Conservation (phyloP, 2,329 filamentous ascomycete genomes). For the Claviceps maximensis region DNA sequence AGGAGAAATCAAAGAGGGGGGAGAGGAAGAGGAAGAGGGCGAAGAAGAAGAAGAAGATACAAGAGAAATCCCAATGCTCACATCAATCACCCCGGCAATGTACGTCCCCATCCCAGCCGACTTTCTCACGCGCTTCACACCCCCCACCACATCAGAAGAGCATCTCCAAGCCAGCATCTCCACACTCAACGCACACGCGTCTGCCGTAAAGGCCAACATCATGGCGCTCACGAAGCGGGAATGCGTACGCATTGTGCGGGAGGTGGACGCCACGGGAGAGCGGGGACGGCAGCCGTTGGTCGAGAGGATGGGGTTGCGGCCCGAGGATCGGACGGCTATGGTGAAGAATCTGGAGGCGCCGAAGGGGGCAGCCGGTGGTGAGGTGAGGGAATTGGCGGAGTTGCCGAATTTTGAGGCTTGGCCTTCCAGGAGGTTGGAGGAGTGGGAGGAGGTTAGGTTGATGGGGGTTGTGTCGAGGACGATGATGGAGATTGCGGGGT, state of each 20-base stretch:
- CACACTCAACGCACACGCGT: slow-evolving; percentile 13
- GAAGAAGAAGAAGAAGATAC: not conserved
- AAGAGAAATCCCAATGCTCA: slow-evolving; percentile 9
- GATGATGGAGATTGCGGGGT: slow-evolving; percentile 11
- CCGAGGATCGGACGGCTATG: slow-evolving; percentile 12
- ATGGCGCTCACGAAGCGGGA: slow-evolving; percentile 17
- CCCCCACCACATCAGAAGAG: slow-evolving; percentile 8
- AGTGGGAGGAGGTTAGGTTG: slow-evolving; percentile 11
- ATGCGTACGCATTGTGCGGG: slow-evolving; percentile 17
- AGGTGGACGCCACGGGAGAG: not conserved
- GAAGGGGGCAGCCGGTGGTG: not conserved
- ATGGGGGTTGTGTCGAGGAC: slow-evolving; percentile 11
- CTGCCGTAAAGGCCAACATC: slow-evolving; percentile 18
- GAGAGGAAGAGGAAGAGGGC: not conserved
- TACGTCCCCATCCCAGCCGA: slow-evolving; percentile 20
- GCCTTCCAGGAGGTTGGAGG: slow-evolving; percentile 8
- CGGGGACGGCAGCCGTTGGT: too few relatives aligned
- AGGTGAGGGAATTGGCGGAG: not conserved
- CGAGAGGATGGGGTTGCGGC: not conserved
- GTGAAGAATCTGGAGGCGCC: slow-evolving; percentile 17
- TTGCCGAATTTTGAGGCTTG: not conserved
- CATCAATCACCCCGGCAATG: slow-evolving; percentile 16
- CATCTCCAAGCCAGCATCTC: slow-evolving; percentile 12
- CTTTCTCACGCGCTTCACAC: slow-evolving; percentile 10
- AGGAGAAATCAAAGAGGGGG: slow-evolving; percentile 3